Percentiles rank a stretch among this genome's conserved stretches.
Conservation (phyloP, 345 rosid species). For the Eucalyptus shirleyi region DNA sequence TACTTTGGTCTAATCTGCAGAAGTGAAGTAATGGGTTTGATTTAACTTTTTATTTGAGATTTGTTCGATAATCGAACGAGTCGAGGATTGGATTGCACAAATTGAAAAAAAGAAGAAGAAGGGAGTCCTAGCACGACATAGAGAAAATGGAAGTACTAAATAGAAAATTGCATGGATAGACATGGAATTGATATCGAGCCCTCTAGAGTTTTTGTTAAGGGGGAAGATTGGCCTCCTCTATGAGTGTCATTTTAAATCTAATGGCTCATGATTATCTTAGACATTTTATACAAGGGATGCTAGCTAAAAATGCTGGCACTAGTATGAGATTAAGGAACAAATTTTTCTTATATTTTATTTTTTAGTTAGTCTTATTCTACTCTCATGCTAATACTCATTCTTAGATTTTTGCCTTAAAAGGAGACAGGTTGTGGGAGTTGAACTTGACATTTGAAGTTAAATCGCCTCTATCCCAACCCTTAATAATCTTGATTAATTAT, state of each 20-base stretch:
- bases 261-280: background rate
- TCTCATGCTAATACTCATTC: fast-evolving
- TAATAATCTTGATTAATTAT: background rate
- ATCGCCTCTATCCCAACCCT: fast-evolving
- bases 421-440: fast-evolving
- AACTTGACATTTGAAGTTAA: fast-evolving
- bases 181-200: background rate
- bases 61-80: background rate
- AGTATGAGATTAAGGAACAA: background rate
- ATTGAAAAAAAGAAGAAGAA: background rate
- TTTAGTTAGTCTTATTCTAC: fast-evolving
- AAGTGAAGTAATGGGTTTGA: background rate
- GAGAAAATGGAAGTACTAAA: background rate
- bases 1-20: background rate
- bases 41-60: background rate
- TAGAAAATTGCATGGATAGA: background rate
- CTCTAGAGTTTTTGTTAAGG: background rate
- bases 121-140: background rate
- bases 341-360: too few species aligned
- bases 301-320: background rate
- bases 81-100: background rate
- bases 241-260: background rate
- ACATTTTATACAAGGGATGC: background rate
- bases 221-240: background rate
- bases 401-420: fast-evolving